Evolutionary conservation across 192 early-diverging fungal species (phyloP), one percentile per base, ranked within the genome.

Genomic region (Spinellus fusiger): DNA sequence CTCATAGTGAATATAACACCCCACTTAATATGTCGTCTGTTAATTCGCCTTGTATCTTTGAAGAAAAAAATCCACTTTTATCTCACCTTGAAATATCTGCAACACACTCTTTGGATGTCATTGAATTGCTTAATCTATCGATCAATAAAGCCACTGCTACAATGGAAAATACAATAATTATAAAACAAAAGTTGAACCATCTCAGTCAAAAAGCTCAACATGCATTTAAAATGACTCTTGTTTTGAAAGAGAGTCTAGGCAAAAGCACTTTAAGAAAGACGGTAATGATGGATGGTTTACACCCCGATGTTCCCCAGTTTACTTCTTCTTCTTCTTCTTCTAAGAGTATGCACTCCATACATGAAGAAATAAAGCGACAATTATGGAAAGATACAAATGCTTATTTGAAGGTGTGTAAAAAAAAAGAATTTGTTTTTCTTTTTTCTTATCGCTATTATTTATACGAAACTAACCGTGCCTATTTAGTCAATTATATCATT

Each of bases 341-440:
- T n/a, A n/a, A n/a, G n/a, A n/a, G n/a, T n/a, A n/a, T n/a, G n/a
- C 40, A 12, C 18, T 44, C 40, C 33, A 20, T 25, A 23, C 33
- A 35, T 23, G 22, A 40, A 7, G 60, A 66, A 20, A 28, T 40
- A 9, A 54, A 38, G 32, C 35, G 64, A 34, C 49, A 54, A 23
- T 25, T 71, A 33, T 71, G 58, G 61, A 63, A 71, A 50, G 62
- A 71, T 61, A 65, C 63, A 40, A 64, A 58, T 15, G 46, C 48
- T 15, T 71, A 56, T 65, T 49, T 71, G 35, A 60, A 65, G 59
- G 69, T 71, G 65, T 65, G 23, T 16, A 3, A 2, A 12, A 1
- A 23, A 4, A 6, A 34, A 16, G 18, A 32, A 32, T 32, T 0
- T 7, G 0, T 37, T 37, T 5, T 37, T 37, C 5, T 37, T 37